These are phyloP conservation scores for Gracilaria vermiculophylla DNA, from an alignment of 23 red algal species.

Conservation along the genomic window DNA sequence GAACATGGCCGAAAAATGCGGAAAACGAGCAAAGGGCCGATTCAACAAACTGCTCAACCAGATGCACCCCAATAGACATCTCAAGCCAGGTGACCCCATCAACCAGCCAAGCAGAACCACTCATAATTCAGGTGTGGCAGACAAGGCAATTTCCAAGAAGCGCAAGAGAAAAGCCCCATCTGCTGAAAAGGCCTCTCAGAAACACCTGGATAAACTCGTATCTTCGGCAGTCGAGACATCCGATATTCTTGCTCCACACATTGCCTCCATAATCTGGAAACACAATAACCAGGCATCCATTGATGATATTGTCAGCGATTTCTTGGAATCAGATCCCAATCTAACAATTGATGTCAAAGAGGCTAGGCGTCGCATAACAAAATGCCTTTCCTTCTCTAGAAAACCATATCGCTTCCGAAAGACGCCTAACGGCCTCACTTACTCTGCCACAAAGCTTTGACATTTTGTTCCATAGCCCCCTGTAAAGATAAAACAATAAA, in stretches of 20 bases:
- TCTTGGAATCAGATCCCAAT: neutral
- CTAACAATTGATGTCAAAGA: neutral
- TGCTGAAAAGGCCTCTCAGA: neutral
- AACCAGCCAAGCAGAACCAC: constrained; percentile 20
- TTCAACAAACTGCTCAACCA: constrained; percentile 50
- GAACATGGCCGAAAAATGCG: constrained; percentile 35
- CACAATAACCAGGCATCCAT: constrained; percentile 19
- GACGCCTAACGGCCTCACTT: constrained; percentile 10
- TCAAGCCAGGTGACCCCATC: constrained; percentile 37
- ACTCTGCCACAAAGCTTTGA: constrained; percentile 26
- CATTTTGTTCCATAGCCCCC: neutral
- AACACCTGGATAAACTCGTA: neutral
- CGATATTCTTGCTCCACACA: constrained; percentile 19
- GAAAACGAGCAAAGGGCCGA: constrained; percentile 22
- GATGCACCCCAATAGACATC: constrained; percentile 50
- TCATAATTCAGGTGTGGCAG: neutral
- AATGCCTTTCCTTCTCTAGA: constrained; percentile 18
- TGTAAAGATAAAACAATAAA: neutral
- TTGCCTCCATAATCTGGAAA: constrained; percentile 25
- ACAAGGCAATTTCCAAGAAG: constrained; percentile 55
- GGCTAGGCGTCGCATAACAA: constrained; percentile 1
- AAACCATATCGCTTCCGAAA: constrained; percentile 19
- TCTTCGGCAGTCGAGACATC: neutral
- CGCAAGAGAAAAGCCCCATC: constrained; percentile 42
- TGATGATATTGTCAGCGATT: constrained; percentile 8